Conservation (phyloP, 805 yeast genomes). For the Kuraishia piskuri region DNA sequence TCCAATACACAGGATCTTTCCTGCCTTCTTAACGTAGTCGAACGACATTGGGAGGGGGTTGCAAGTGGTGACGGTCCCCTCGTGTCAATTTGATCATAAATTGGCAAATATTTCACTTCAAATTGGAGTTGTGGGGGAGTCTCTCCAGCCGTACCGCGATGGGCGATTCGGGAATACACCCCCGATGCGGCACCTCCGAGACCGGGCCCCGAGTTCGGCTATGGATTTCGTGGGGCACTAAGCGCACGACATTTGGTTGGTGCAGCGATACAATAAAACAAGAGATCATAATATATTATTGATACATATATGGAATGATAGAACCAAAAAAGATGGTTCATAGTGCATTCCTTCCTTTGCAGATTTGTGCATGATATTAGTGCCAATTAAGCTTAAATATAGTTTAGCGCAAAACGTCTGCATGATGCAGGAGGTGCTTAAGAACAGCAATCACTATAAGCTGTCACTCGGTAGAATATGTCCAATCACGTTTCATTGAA, state of each 20-base stretch:
- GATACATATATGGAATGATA: too few species aligned
- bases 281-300: too few species aligned
- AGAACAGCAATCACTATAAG: too few species aligned
- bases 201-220: neutral
- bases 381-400: too few species aligned
- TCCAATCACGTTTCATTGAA: neutral
- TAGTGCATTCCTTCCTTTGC: too few species aligned
- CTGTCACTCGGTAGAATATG: too few species aligned
- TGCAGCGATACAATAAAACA: too few species aligned
- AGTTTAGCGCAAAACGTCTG: too few species aligned
- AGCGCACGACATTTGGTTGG: neutral
- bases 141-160: neutral
- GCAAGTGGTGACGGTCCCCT: too few species aligned
- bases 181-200: neutral
- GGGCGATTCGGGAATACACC: neutral
- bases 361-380: too few species aligned
- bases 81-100: neutral
- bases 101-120: neutral
- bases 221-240: neutral
- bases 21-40: conserved; percentile 50
- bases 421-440: too few species aligned
- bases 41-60: conserved; percentile 30
- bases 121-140: neutral
- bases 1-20: conserved; percentile 89
- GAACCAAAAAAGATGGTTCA: too few species aligned